phyloP scores from a whole-genome alignment of 768 basidiomycete genomes.

The Phaeotremella skinneri region DNA sequence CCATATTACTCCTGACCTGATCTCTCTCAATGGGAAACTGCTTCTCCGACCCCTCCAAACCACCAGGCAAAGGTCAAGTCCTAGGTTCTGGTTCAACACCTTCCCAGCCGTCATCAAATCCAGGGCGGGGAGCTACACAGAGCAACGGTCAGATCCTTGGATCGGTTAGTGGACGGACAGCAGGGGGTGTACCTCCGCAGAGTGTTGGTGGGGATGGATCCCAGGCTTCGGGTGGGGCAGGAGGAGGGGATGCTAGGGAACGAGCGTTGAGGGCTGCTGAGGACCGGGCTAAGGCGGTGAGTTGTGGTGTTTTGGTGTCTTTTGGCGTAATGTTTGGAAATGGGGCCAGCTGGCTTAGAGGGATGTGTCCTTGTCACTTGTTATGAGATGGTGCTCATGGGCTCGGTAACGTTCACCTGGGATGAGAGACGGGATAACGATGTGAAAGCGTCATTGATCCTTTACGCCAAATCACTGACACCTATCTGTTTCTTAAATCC shows the following conservation, averaged over 20 bases:
- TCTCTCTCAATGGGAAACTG: slow-evolving; percentile 51
- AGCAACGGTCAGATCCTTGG: no score
- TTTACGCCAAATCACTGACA: no score
- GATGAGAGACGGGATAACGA: neutral
- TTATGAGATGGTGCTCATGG: neutral
- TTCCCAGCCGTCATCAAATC: slow-evolving; percentile 6
- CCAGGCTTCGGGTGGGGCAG: slow-evolving; percentile 19
- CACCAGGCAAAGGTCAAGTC: slow-evolving; percentile 36
- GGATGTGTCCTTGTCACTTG: neutral
- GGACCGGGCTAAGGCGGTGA: slow-evolving; percentile 45
- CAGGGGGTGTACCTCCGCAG: slow-evolving; percentile 25
- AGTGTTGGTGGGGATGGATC: slow-evolving; percentile 15
- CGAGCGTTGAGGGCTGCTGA: slow-evolving; percentile 46
- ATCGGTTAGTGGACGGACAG: no score
- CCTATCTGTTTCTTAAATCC: no score
- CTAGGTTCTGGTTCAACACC: slow-evolving; percentile 41
- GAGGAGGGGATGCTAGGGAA: slow-evolving; percentile 40
- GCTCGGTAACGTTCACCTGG: neutral
- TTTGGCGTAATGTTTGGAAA: neutral
- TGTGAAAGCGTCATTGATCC: no score
- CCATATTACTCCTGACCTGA: no score
- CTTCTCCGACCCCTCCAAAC: slow-evolving; percentile 47
- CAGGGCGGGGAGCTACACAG: no score
- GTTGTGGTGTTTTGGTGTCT: slow-evolving; percentile 8
- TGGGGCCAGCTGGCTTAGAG: neutral